A percentile compares a stretch with the other conserved stretches of the same genome.
These are phyloP conservation scores for sunflower (Helianthus annuus) DNA, from an alignment of 129 eudicot genomes.

Conservation along the genomic window DNA sequence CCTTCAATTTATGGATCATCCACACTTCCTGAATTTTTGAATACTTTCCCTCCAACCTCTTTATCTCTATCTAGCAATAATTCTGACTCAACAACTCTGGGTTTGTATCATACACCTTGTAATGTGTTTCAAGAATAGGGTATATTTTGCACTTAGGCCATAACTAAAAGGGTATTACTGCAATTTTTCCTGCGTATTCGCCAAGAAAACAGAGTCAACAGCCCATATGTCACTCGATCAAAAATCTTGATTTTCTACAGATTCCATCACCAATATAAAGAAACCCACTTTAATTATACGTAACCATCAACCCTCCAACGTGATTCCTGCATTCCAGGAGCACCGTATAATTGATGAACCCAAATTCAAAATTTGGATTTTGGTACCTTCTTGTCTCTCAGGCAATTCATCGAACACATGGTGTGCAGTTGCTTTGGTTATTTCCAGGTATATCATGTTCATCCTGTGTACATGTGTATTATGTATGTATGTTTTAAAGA, in stretches of 20 bases:
- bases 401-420: constrained; percentile 31
- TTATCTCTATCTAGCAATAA: too few species aligned
- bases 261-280: constrained; percentile 13
- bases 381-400: constrained; percentile 12
- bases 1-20: too few species aligned
- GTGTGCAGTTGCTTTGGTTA: constrained; percentile 15
- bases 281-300: constrained; percentile 9
- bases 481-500: constrained; percentile 1
- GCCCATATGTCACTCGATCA: constrained; percentile 29
- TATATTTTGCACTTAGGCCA: background rate
- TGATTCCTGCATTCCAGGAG: constrained; percentile 25
- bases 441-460: background rate
- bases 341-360: constrained; percentile 8
- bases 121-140: background rate
- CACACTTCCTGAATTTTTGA: too few species aligned
- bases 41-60: too few species aligned
- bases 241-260: constrained; percentile 5
- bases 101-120: background rate
- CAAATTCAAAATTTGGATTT: constrained; percentile 18
- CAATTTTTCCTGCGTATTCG: background rate
- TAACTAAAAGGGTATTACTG: constrained; percentile 17
- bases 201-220: constrained; percentile 20
- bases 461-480: background rate
- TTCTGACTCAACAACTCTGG: too few species aligned
- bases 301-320: constrained; percentile 17